Base-by-base conservation (phyloP, 1,284 basidiomycete species). In the Sporisorium scitamineum region DNA sequence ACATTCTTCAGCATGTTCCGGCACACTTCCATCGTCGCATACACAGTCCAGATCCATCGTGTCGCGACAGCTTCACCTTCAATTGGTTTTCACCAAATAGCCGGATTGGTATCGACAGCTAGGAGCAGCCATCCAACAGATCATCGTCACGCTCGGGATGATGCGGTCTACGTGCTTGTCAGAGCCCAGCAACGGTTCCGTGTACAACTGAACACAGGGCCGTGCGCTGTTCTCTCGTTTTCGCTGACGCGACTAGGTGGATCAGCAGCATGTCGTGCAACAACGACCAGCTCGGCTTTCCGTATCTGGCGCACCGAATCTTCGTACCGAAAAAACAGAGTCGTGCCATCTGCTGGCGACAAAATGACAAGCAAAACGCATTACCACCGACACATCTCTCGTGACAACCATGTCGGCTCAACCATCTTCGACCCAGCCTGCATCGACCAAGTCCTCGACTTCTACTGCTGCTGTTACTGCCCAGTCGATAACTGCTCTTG, bases 391-490 rank as follows among this genome's bases (percentile, higher is more conserved):
- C 32, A 34, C 4, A 14, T 22, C 22, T 8, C 10, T n/a, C 10
- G 9, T 20, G n/a, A 34, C 31, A n/a, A 34, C 31, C 20, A 20
- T 3, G 26, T 26, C 14, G 11, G 32, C 50, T 51, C n/a, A 22
- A 14, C 31, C 7, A 5, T 16, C 0, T 13, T 26, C 50, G 32
- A 52, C 50, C 32, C 13, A 14, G 44, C 22, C 20, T 16, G 13
- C 50, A 16, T 11, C 29, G 10, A 9, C 18, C 27, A 14, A 11
- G 4, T 6, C 24, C 47, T n/a, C 8, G n/a, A 42, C 16, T 7
- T 27, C 29, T 22, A 22, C 39, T 41, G 54, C 45, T 57, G 55
- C 55, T 47, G 20, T 13, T 57, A 32, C 32, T 48, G 8, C 24
- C 3, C 32, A 48, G 24, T 32, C 34, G n/a, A 26, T n/a, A 32